Evolutionary conservation across 176 grass and related monocot genomes (phyloP).

Genomic region (Saccharum spontaneum): DNA sequence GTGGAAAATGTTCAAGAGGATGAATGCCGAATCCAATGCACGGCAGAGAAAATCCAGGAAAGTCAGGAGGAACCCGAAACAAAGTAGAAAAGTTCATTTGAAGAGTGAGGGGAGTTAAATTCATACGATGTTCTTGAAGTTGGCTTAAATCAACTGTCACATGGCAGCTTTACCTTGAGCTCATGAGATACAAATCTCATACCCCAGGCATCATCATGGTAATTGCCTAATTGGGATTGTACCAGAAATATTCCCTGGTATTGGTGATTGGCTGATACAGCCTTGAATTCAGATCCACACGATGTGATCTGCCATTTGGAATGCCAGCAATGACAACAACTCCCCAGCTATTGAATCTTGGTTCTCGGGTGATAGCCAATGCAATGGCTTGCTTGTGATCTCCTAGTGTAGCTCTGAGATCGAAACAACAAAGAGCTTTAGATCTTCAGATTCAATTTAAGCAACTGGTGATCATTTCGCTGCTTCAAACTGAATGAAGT

Average conservation of each 20-base stretch:
- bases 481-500: constrained; percentile 31
- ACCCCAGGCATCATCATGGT: not conserved
- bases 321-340: constrained; percentile 16
- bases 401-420: not conserved
- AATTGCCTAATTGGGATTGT: not conserved
- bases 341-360: not conserved
- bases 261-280: constrained; percentile 16
- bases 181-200: constrained; percentile 16
- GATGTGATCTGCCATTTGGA: not conserved
- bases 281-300: constrained; percentile 27
- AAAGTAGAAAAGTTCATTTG: constrained; percentile 30
- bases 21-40: not conserved
- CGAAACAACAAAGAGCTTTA: constrained; percentile 1
- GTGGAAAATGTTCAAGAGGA: constrained; percentile 8
- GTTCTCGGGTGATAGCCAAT: not conserved
- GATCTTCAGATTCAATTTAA: constrained; percentile 26
- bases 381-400: not conserved
- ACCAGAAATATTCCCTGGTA: constrained; percentile 16
- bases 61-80: not conserved
- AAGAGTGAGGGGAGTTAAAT: constrained; percentile 3
- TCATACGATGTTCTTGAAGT: not conserved
- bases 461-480: constrained; percentile 36
- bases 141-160: constrained; percentile 30
- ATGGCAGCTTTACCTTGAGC: constrained; percentile 8
- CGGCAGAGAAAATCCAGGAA: constrained; percentile 19